Conservation (phyloP, 2,329 filamentous ascomycete species). For the Cladosporium colombiae region DNA sequence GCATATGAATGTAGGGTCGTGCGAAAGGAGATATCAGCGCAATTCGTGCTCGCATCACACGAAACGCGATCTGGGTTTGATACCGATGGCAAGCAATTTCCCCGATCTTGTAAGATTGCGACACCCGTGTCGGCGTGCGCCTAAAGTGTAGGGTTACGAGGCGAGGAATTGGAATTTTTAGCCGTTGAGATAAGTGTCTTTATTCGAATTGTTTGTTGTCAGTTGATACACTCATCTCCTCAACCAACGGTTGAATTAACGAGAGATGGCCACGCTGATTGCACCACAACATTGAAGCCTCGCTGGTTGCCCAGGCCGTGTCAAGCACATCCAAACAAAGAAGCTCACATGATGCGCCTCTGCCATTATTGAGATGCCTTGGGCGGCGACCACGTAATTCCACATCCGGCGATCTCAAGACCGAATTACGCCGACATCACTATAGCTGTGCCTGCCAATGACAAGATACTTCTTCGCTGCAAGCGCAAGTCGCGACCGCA, state of each 20-base stretch:
- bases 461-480: neutral
- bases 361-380: neutral
- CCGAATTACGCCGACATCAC: neutral
- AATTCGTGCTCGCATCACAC: neutral
- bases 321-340: neutral
- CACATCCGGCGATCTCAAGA: neutral
- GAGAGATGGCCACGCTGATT: neutral
- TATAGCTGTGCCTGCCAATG: neutral
- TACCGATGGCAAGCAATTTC: neutral
- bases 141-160: neutral
- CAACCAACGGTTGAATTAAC: neutral
- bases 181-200: neutral
- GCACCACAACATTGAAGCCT: no score
- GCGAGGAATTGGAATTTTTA: neutral
- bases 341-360: neutral
- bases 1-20: neutral
- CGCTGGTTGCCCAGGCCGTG: no score
- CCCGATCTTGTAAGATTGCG: neutral
- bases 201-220: neutral
- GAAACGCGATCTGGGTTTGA: neutral
- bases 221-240: neutral
- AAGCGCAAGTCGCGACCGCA: neutral
- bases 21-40: neutral
- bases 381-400: neutral
- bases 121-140: neutral